Percentiles rank a stretch among this genome's conserved stretches.
These are phyloP conservation scores for Phytophthora cajani DNA, from an alignment of 352 stramenopile species.

Conservation along the genomic window DNA sequence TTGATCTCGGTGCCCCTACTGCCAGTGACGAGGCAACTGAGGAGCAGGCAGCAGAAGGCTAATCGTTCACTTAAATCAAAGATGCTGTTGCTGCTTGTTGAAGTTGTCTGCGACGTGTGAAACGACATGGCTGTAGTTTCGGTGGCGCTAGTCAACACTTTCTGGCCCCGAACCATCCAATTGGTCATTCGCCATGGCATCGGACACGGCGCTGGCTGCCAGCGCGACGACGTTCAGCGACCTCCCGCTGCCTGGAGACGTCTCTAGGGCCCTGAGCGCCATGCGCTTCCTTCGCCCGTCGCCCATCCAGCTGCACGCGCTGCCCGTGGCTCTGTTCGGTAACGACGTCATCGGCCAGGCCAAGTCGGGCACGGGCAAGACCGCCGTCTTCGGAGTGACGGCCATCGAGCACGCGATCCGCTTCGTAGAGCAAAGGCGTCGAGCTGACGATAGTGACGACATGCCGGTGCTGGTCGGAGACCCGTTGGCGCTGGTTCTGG, in stretches of 20 bases:
- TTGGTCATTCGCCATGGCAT: constrained; percentile 12
- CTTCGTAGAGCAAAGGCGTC: constrained; percentile 22
- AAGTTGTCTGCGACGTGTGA: constrained; percentile 38
- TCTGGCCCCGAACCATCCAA: background rate
- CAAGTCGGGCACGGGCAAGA: constrained; percentile 88
- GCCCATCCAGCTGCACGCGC: constrained; percentile 71
- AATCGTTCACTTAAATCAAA: constrained; percentile 9
- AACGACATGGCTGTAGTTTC: constrained; percentile 25
- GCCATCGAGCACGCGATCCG: constrained; percentile 71
- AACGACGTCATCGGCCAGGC: constrained; percentile 84
- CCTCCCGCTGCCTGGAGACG: constrained; percentile 64
- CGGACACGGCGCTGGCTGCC: constrained; percentile 23
- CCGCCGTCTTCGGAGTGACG: constrained; percentile 73
- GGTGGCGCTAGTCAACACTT: constrained; percentile 21
- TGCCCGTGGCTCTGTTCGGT: constrained; percentile 79
- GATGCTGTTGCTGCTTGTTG: background rate
- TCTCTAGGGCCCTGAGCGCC: constrained; percentile 49
- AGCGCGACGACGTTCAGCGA: constrained; percentile 57
- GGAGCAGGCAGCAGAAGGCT: constrained; percentile 12
- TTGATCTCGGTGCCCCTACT: constrained; percentile 10
- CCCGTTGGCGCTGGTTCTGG: constrained; percentile 68
- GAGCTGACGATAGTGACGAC: background rate
- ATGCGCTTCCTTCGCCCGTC: constrained; percentile 71
- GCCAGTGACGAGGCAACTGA: constrained; percentile 7
- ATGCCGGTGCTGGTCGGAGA: constrained; percentile 15